These are phyloP conservation scores for Oryza rufipogon DNA, from an alignment of 176 grass and related monocot genomes.

Conservation along the genomic window DNA sequence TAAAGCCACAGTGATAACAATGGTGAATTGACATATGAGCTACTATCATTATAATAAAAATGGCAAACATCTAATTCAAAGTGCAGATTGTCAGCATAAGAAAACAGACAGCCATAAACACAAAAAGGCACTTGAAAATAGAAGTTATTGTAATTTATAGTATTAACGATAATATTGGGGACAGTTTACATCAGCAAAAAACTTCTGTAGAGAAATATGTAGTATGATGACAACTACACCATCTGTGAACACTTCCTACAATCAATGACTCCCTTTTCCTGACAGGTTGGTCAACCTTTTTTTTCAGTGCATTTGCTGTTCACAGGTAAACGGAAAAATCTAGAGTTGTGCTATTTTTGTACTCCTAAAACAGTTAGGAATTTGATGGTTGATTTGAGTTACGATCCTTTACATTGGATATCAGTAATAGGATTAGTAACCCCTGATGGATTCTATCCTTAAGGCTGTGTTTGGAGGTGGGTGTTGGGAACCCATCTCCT, in stretches of 20 bases:
- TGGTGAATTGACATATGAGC: background rate
- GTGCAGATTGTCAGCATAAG: background rate
- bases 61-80: background rate
- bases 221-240: background rate
- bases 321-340: background rate
- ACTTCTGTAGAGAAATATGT: background rate
- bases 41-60: background rate
- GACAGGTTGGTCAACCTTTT: background rate
- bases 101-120: background rate
- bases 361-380: background rate
- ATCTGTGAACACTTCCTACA: background rate
- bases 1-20: background rate
- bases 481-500: no score
- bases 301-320: background rate
- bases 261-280: background rate
- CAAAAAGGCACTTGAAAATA: background rate
- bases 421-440: background rate
- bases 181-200: background rate
- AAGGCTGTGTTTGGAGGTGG: no score
- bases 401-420: background rate
- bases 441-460: background rate
- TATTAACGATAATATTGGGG: background rate
- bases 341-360: background rate
- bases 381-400: background rate
- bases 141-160: background rate